Evolutionary conservation across 805 yeast species (phyloP).

Genomic region (Metschnikowia koreensis): DNA sequence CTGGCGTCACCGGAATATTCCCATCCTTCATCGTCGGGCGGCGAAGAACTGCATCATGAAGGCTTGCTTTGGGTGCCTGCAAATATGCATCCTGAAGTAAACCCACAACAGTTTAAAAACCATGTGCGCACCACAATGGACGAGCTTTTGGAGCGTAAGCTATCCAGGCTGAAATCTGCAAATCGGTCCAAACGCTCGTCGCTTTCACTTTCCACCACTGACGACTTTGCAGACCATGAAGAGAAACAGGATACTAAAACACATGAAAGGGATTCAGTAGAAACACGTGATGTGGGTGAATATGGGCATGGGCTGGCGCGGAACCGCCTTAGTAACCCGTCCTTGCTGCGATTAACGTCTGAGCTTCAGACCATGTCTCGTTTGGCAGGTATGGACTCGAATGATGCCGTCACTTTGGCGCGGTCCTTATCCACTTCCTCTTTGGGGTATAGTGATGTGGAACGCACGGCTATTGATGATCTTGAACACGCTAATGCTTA

Average conservation of each 20-base stretch:
- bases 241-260: too few relatives aligned
- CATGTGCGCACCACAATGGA: conserved; percentile 62
- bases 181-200: conserved; percentile 18
- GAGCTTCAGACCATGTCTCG: conserved; percentile 75
- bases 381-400: conserved; percentile 72
- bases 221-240: neutral
- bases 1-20: neutral
- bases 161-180: conserved; percentile 15
- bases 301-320: neutral
- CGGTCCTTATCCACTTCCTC: conserved; percentile 73
- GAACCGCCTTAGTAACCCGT: conserved; percentile 47
- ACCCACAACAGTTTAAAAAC: conserved; percentile 79
- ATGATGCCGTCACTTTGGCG: conserved; percentile 81
- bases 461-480: conserved; percentile 42
- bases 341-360: conserved; percentile 66
- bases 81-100: conserved; percentile 86
- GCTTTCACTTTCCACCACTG: conserved; percentile 17
- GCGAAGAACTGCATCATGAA: conserved; percentile 6
- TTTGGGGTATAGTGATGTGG: conserved; percentile 55
- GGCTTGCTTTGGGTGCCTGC: conserved; percentile 94
- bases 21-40: conserved; percentile 1
- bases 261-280: neutral
- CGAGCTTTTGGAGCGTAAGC: conserved; percentile 44
- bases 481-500: conserved; percentile 20
- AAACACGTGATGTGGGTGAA: neutral